Evolutionary conservation across 179 eudicot genomes (phyloP).

Genomic region (Corrigiola litoralis): DNA sequence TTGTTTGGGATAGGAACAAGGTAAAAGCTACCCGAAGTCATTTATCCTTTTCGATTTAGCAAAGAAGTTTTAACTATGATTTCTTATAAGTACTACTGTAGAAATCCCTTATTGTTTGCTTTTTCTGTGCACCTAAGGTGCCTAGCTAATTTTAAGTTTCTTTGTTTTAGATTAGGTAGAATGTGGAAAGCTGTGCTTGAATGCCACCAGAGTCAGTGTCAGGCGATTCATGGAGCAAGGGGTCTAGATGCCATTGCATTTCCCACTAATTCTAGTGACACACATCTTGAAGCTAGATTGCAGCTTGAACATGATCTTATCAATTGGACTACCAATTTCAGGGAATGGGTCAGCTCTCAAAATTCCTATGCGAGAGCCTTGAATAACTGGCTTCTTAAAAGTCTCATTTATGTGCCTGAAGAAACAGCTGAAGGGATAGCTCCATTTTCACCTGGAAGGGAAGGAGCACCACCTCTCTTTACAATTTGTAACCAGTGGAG

Average conservation of each 20-base stretch:
- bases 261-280: slow-evolving; percentile 51
- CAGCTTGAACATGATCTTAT: slow-evolving; percentile 72
- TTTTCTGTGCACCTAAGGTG: background rate
- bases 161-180: slow-evolving; percentile 51
- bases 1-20: no score
- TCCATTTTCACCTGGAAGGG: slow-evolving; percentile 92
- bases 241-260: slow-evolving; percentile 66
- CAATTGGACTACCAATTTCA: slow-evolving; percentile 68
- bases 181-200: slow-evolving; percentile 93
- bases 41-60: no score
- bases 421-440: slow-evolving; percentile 74
- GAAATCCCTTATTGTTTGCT: no score
- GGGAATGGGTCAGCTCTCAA: slow-evolving; percentile 75
- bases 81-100: no score
- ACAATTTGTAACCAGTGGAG: slow-evolving; percentile 87
- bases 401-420: slow-evolving; percentile 69
- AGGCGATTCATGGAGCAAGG: slow-evolving; percentile 74
- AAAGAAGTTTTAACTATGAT: no score
- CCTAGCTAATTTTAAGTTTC: no score
- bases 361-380: slow-evolving; percentile 70
- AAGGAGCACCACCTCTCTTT: slow-evolving; percentile 87
- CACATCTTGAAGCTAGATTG: slow-evolving; percentile 65
- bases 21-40: no score
- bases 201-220: slow-evolving; percentile 75
- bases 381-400: slow-evolving; percentile 75